A percentile compares a stretch with the other conserved stretches of the same genome.
phyloP scores from a whole-genome alignment of 192 early-diverging fungal genomes.

The Endogone sp. region DNA sequence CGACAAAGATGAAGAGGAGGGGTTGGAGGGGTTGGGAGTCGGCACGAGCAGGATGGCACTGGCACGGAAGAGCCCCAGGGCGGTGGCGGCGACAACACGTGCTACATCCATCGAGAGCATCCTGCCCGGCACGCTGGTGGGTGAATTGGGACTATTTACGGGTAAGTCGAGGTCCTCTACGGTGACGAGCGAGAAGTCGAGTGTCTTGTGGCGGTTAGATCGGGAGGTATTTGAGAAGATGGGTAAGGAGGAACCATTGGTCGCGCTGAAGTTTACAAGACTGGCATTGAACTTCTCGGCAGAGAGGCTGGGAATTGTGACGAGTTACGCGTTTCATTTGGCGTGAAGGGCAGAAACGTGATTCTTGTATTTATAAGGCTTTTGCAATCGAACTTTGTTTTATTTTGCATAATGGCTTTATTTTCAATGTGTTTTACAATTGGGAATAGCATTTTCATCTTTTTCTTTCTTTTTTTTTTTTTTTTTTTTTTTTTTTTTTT shows the following conservation, averaged over 20 bases:
- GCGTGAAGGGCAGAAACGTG: neutral
- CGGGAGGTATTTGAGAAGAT: slow-evolving; percentile 62
- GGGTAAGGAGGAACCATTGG: slow-evolving; percentile 59
- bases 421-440: too few relatives aligned
- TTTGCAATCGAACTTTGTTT: too few relatives aligned
- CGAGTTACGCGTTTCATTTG: slow-evolving; percentile 40
- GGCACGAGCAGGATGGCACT: neutral
- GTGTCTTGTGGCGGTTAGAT: slow-evolving; percentile 74
- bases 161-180: slow-evolving; percentile 45
- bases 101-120: slow-evolving; percentile 67
- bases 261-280: slow-evolving; percentile 73
- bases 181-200: slow-evolving; percentile 58
- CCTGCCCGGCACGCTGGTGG: slow-evolving; percentile 87
- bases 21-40: neutral
- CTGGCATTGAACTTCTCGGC: slow-evolving; percentile 73
- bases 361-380: neutral
- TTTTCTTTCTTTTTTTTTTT: too few relatives aligned
- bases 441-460: too few relatives aligned
- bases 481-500: too few relatives aligned
- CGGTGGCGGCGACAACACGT: neutral
- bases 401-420: too few relatives aligned
- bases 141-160: slow-evolving; percentile 81
- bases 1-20: slow-evolving; percentile 17
- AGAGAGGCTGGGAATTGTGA: slow-evolving; percentile 48
- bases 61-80: neutral